These are phyloP conservation scores for Miscanthus lutarioriparius DNA, from an alignment of 176 grass and related monocot species.

Conservation along the genomic window DNA sequence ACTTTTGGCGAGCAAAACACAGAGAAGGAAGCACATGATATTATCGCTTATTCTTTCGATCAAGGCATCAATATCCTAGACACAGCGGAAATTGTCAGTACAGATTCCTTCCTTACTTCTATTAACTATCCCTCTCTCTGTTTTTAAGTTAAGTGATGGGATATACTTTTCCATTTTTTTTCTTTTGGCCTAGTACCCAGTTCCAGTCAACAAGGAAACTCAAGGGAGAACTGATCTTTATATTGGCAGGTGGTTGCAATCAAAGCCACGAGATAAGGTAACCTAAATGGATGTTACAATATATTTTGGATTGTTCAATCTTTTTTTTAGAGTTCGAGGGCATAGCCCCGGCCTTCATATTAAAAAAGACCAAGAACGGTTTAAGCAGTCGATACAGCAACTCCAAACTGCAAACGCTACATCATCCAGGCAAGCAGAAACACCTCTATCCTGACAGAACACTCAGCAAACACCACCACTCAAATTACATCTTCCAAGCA, in stretches of 20 bases:
- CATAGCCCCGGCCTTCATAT: too few species aligned
- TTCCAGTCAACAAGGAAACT: constrained; percentile 68
- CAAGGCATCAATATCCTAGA: constrained; percentile 51
- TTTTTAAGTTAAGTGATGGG: neutral
- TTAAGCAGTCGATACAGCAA: too few species aligned
- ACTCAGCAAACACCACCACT: too few species aligned
- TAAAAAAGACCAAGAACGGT: too few species aligned
- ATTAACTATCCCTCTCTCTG: neutral
- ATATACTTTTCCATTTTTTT: neutral
- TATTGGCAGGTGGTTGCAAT: constrained; percentile 87
- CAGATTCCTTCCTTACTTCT: neutral
- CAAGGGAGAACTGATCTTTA: constrained; percentile 85
- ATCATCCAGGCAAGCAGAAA: too few species aligned
- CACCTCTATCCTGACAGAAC: too few species aligned
- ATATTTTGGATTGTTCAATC: neutral
- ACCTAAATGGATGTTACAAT: neutral
- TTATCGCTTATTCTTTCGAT: constrained; percentile 45
- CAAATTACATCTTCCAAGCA: too few species aligned
- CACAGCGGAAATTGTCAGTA: constrained; percentile 40
- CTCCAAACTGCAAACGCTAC: too few species aligned
- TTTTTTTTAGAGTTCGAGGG: too few species aligned
- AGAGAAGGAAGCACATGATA: constrained; percentile 45
- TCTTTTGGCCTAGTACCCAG: constrained; percentile 56
- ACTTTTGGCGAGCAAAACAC: constrained; percentile 40
- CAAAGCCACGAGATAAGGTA: constrained; percentile 82